phyloP scores from a whole-genome alignment of 2,329 filamentous ascomycete genomes.

The Cercospora janseana region DNA sequence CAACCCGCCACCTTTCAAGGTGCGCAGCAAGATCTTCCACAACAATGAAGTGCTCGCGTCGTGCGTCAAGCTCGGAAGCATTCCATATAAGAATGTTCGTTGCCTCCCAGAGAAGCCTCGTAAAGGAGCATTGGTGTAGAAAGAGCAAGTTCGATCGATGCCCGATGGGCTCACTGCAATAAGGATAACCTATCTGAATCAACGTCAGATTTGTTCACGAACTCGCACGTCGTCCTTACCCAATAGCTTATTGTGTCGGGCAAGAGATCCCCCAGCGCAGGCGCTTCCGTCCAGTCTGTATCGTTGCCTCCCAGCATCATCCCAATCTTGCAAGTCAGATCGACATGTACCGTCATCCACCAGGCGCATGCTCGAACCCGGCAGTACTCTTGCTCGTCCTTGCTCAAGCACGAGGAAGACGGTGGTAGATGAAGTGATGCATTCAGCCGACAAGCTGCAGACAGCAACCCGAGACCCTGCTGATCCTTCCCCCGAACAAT shows the following conservation, averaged over 20 bases:
- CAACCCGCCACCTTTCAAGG: neutral
- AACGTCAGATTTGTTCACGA: neutral
- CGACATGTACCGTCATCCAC: slow-evolving; percentile 13
- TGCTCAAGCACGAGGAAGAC: neutral
- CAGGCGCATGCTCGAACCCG: slow-evolving; percentile 4
- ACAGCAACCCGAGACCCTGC: slow-evolving; percentile 1
- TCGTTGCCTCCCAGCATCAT: slow-evolving; percentile 6
- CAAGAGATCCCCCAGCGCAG: neutral
- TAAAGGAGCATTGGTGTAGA: slow-evolving; percentile 5
- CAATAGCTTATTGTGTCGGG: slow-evolving; percentile 4
- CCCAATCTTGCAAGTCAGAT: slow-evolving; percentile 11
- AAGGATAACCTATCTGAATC: slow-evolving; percentile 8
- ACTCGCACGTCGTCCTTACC: neutral
- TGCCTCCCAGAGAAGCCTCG: slow-evolving; percentile 6
- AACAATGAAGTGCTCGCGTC: neutral
- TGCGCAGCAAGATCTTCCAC: neutral
- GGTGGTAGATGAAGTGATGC: neutral
- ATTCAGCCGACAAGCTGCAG: slow-evolving; percentile 3
- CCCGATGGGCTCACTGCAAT: neutral
- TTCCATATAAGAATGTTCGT: slow-evolving; percentile 11
- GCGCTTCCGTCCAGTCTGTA: slow-evolving; percentile 2
- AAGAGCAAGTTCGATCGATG: slow-evolving; percentile 6
- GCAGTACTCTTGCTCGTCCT: neutral
- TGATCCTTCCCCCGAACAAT: slow-evolving; percentile 7
- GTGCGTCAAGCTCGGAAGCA: slow-evolving; percentile 4